phyloP scores from a whole-genome alignment of 1,284 basidiomycete species.

The Ceratobasidium sp. region DNA sequence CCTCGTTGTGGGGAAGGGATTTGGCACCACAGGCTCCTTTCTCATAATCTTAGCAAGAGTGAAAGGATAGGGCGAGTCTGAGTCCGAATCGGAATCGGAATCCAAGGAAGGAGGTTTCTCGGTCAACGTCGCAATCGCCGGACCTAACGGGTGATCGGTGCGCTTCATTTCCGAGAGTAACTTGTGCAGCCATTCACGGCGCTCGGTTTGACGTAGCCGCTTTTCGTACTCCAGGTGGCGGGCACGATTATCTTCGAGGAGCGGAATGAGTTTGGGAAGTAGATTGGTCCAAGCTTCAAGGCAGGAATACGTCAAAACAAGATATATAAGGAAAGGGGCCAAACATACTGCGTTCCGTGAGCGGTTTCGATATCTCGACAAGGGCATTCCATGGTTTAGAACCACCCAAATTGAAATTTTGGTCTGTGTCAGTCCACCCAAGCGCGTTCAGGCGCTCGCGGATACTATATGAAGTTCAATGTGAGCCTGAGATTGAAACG shows the following conservation, averaged over 20 bases:
- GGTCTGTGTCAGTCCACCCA: constrained; percentile 7
- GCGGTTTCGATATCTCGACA: constrained; percentile 28
- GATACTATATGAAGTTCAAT: background rate
- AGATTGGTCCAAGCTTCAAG: constrained; percentile 19
- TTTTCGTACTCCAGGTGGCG: background rate
- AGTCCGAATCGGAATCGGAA: background rate
- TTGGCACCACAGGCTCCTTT: background rate
- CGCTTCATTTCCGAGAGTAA: background rate
- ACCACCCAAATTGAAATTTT: background rate
- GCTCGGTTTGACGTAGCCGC: background rate
- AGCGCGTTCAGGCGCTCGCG: background rate
- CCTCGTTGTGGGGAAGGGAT: background rate
- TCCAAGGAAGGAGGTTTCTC: background rate
- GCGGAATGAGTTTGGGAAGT: constrained; percentile 2
- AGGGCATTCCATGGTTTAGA: constrained; percentile 14
- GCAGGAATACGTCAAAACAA: background rate
- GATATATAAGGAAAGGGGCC: background rate
- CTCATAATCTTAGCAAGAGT: background rate
- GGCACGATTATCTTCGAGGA: constrained; percentile 20
- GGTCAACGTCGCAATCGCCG: background rate
- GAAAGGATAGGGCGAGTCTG: background rate
- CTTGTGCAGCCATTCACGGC: background rate
- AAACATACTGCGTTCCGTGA: constrained; percentile 23
- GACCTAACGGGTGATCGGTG: background rate
- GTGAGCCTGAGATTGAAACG: background rate